Conservation (phyloP, 2,329 filamentous ascomycete genomes). For the Cytospora piceicola region DNA sequence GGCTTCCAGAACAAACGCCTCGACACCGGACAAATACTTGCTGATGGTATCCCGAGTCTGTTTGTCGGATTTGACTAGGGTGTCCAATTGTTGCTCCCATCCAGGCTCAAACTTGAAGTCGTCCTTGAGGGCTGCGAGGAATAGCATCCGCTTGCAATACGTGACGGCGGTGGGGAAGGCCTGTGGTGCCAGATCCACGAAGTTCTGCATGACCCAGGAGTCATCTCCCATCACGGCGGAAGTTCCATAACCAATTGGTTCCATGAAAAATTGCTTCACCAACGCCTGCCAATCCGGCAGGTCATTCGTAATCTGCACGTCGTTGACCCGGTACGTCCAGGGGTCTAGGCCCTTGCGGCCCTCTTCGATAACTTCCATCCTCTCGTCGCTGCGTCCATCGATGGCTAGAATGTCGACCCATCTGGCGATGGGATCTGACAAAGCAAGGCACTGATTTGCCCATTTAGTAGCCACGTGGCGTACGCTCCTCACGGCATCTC, state of each 20-base stretch:
- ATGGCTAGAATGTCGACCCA: conserved; percentile 90
- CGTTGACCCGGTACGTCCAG: conserved; percentile 54
- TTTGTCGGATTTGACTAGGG: conserved; percentile 71
- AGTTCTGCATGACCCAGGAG: conserved; percentile 50
- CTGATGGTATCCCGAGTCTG: conserved; percentile 63
- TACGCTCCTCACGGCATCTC: conserved; percentile 68
- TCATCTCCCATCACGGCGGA: conserved; percentile 45
- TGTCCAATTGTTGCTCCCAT: conserved; percentile 82
- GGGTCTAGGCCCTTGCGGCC: conserved; percentile 84
- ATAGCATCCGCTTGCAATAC: conserved; percentile 64
- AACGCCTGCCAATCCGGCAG: conserved; percentile 58
- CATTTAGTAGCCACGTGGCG: conserved; percentile 85
- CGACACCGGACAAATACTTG: conserved; percentile 51
- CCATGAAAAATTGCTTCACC: conserved; percentile 54
- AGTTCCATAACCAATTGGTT: conserved; percentile 38
- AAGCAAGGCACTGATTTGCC: conserved; percentile 85
- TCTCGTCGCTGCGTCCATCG: conserved; percentile 66
- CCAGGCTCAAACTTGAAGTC: conserved; percentile 69
- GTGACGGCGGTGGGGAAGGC: conserved; percentile 71
- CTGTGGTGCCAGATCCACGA: conserved; percentile 49
- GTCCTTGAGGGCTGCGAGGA: conserved; percentile 51
- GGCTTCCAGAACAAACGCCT: conserved; percentile 45
- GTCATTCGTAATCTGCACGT: conserved; percentile 43
- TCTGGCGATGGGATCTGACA: conserved; percentile 75
- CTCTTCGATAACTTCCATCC: conserved; percentile 86